phyloP scores from a whole-genome alignment of 176 grass and related monocot species.

The Musa acuminata region DNA sequence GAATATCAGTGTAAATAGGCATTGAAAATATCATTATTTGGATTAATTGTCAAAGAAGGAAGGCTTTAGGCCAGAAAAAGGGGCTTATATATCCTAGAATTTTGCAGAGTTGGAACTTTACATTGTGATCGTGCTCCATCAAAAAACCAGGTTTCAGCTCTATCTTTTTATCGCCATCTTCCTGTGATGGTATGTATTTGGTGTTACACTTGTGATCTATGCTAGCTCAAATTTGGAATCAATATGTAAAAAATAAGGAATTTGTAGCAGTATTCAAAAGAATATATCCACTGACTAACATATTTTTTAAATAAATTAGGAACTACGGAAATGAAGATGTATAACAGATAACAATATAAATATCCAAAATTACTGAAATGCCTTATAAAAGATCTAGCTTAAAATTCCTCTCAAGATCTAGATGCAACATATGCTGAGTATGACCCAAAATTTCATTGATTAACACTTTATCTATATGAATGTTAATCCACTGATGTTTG shows the following conservation, averaged over 20 bases:
- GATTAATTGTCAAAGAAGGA: no score
- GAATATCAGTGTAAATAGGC: background rate
- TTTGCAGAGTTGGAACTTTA: constrained; percentile 20
- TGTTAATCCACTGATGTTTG: no score
- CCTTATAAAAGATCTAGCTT: background rate
- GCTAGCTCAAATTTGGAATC: background rate
- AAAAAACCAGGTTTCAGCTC: constrained; percentile 84
- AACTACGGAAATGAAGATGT: background rate
- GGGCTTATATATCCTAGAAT: background rate
- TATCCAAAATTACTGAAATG: background rate
- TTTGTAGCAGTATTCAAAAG: background rate
- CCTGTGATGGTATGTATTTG: constrained; percentile 21
- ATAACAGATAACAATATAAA: background rate
- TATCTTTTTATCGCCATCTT: constrained; percentile 87
- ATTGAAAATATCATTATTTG: constrained; percentile 5
- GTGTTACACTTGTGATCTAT: background rate
- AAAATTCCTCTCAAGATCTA: background rate
- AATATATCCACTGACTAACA: constrained; percentile 2
- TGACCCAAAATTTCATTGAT: no score
- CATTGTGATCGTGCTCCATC: constrained; percentile 98
- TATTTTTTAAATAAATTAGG: background rate
- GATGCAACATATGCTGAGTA: background rate
- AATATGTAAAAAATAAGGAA: background rate
- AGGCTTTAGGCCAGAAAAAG: background rate
- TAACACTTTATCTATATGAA: no score